These are phyloP conservation scores for Myxozyma geophila DNA, from an alignment of 805 yeast species.

Conservation along the genomic window DNA sequence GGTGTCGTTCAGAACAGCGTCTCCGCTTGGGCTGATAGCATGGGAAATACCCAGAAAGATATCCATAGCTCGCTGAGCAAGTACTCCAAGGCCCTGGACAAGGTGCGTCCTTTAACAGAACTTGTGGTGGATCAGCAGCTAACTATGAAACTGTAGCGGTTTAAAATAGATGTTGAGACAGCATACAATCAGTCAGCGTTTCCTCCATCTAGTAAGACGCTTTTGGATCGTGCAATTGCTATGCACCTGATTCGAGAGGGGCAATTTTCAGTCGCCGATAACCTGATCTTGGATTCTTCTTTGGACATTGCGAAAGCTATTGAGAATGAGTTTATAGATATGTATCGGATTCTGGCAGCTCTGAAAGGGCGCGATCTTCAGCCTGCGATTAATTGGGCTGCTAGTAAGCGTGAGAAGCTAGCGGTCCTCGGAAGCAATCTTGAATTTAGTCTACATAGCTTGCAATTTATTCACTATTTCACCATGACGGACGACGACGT, in stretches of 20 bases:
- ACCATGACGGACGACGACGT: slow-evolving; percentile 1
- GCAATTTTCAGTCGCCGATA: slow-evolving; percentile 48
- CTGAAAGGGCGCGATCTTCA: slow-evolving; percentile 47
- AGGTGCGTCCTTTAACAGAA: slow-evolving; percentile 36
- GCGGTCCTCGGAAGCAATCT: slow-evolving; percentile 49
- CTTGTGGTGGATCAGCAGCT: not conserved
- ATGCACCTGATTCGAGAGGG: slow-evolving; percentile 56
- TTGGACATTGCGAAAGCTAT: slow-evolving; percentile 41
- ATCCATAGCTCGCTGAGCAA: slow-evolving; percentile 41
- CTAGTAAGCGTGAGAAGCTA: slow-evolving; percentile 41
- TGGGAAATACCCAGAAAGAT: slow-evolving; percentile 40
- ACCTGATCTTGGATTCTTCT: slow-evolving; percentile 42
- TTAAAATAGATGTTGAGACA: slow-evolving; percentile 31
- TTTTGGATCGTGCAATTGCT: slow-evolving; percentile 51
- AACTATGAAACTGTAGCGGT: slow-evolving; percentile 18
- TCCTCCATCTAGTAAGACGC: slow-evolving; percentile 34
- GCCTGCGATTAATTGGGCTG: slow-evolving; percentile 59
- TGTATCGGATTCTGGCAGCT: slow-evolving; percentile 52
- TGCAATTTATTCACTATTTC: slow-evolving; percentile 48
- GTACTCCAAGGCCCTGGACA: slow-evolving; percentile 45
- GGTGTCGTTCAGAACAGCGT: slow-evolving; percentile 24
- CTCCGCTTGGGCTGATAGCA: slow-evolving; percentile 33
- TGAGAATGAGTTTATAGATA: slow-evolving; percentile 48
- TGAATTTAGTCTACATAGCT: slow-evolving; percentile 53
- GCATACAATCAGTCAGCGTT: slow-evolving; percentile 29